Base-by-base conservation (phyloP, 768 basidiomycete species). In the Daedaleopsis nitida region DNA sequence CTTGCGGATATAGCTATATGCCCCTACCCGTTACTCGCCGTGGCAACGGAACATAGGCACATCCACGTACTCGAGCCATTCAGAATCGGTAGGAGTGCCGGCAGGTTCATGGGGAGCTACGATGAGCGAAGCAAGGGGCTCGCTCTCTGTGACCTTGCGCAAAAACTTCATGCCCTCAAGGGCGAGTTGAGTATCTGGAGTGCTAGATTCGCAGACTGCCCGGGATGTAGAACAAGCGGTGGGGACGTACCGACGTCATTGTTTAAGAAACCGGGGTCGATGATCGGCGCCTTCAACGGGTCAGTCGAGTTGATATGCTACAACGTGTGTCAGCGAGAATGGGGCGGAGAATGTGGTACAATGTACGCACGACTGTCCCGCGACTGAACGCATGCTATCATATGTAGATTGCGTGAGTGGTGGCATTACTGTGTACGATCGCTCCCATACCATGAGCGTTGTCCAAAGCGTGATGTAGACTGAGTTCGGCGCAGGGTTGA, bases 241-340 rank as follows among this genome's bases (percentile, higher is more conserved):
- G n/a, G 27, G 27, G 27, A 32, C 27, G 7, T 24, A 59, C 58
- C 58, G 12, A 52, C 43, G 38, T 37, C 45, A 32, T 50, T 55
- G 37, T 53, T 32, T 7, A 60, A 6, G 17, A 48, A 55, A 1
- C 38, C 38, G 19, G 53, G 59, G 23, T 60, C 45, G 27, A 60
- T 60, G 6, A 35, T n/a, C 17, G 59, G 59, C 7, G 37, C 19
- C 21, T 44, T 35, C 2, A 55, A 27, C 16, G 53, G 53, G 24
- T 60, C 47, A 10, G 32, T 50, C 32, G 44, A 23, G 47, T 60
- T 54, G 27, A 60, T 37, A 37, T 60, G 59, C 52, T 54, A 21
- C 5, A 14, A 2, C 2, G 16, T 17, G 42, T 34, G 37, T 16
- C 8, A 23, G 27, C 50, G n/a, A 57, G 47, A 1, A 44, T 32